Base-by-base conservation (phyloP, 164 flowering plant genomes). In the Sedum album region DNA sequence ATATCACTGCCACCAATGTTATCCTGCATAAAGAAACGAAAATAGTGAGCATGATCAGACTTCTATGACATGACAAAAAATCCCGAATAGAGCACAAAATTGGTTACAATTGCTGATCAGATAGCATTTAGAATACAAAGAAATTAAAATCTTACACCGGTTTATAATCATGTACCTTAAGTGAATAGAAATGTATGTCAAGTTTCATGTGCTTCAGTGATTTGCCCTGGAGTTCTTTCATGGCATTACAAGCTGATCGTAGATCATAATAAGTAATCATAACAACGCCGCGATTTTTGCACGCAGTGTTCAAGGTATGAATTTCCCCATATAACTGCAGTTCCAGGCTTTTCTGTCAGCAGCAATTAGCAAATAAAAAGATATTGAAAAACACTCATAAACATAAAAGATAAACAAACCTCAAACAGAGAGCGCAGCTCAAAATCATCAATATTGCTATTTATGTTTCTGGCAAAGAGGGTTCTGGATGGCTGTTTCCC, bases 271-370 rank as follows among this genome's bases (percentile, higher is more conserved):
- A 88, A 35, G 94, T 85, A 38, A 88, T 80, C 87, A 88, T 88
- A 13, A 88, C 87, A 77, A 88, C 82, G 26, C 94, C 91, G 70
- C 87, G 80, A 74, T 85, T 87, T 75, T 88, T 88, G 82, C 89
- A 85, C 2, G 86, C 84, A 8, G 91, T 88, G 76, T 86, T 82
- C 48, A 88, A 81, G 36, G 84, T 80, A 55, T 78, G 89, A 36
- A 88, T 83, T 68, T 88, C 89, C 66, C 94, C 94, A 75, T 72
- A 84, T 80, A 81, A 83, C 92, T 87, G 82, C 70, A 66, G 26
- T 62, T 4, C 36, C 39, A 36, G 55, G 25, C 55, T 8, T 20
- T 9, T 60, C 5, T 66, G 48, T 60, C 69, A 65, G 60, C 26
- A 36, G 41, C 48, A 66, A 33, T 20, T 41, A 35, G n/a, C n/a